Percentiles rank a stretch among this genome's conserved stretches.
Evolutionary conservation across 1,284 basidiomycete genomes (phyloP).

Genomic region (Afroboletus lepidellus): DNA sequence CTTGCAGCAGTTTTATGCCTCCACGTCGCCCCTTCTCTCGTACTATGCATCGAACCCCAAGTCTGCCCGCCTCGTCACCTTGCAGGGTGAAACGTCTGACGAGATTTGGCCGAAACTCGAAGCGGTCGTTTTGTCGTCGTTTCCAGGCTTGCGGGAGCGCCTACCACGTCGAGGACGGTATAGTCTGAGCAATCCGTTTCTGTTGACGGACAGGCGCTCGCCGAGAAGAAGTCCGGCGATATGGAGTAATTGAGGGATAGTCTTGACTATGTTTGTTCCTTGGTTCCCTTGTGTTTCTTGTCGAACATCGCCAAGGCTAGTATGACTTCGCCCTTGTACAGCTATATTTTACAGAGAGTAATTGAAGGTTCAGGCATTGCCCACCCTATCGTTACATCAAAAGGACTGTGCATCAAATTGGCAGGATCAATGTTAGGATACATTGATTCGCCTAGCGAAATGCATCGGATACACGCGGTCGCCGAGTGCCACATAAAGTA

Average conservation of each 20-base stretch:
- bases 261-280: conserved; percentile 58
- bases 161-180: conserved; percentile 43
- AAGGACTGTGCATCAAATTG: not conserved
- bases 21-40: conserved; percentile 82
- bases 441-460: not conserved
- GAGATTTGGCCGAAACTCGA: conserved; percentile 91
- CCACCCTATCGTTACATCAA: not conserved
- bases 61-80: conserved; percentile 54
- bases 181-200: conserved; percentile 47
- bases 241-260: conserved; percentile 17
- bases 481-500: not conserved
- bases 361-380: not conserved
- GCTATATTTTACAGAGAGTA: conserved; percentile 2
- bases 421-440: not conserved
- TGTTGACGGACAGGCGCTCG: conserved; percentile 16
- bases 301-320: conserved; percentile 6
- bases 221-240: conserved; percentile 6
- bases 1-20: conserved; percentile 79
- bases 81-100: conserved; percentile 85
- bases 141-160: conserved; percentile 58
- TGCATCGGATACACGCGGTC: not conserved
- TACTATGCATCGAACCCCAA: conserved; percentile 61
- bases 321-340: conserved; percentile 18
- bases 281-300: conserved; percentile 40
- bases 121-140: conserved; percentile 51